phyloP scores from a whole-genome alignment of 345 rosid genomes.

The Psidium friedrichsthalianum region DNA sequence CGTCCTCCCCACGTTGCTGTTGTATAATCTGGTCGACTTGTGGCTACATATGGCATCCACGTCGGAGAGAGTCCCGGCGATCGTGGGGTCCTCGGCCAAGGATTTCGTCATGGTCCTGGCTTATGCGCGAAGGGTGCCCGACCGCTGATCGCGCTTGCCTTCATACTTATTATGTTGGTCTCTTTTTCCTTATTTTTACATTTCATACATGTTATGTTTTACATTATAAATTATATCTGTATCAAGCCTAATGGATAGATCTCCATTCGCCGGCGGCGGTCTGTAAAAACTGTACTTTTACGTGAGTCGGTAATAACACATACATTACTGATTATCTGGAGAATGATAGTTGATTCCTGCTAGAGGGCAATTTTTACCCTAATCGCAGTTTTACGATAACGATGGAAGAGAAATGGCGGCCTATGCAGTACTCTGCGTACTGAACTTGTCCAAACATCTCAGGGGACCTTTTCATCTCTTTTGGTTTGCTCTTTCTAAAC shows the following conservation, averaged over 20 bases:
- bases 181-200: neutral
- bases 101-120: slow-evolving; percentile 72
- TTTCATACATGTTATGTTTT: neutral
- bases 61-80: slow-evolving; percentile 33
- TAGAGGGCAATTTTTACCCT: neutral
- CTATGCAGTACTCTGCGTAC: neutral
- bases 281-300: neutral
- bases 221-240: neutral
- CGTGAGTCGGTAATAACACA: neutral
- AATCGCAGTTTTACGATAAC: neutral
- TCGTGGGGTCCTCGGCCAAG: slow-evolving; percentile 67
- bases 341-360: neutral
- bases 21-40: slow-evolving; percentile 47
- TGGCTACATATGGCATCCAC: slow-evolving; percentile 53
- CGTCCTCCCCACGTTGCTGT: slow-evolving; percentile 42
- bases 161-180: neutral
- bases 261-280: neutral
- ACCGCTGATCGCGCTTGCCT: neutral
- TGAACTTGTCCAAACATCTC: neutral
- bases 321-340: neutral
- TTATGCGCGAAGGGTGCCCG: slow-evolving; percentile 37
- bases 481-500: neutral
- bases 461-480: neutral
- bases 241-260: neutral
- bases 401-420: neutral